Conservation (phyloP, 306 rosid species). For the Inga laurina region DNA sequence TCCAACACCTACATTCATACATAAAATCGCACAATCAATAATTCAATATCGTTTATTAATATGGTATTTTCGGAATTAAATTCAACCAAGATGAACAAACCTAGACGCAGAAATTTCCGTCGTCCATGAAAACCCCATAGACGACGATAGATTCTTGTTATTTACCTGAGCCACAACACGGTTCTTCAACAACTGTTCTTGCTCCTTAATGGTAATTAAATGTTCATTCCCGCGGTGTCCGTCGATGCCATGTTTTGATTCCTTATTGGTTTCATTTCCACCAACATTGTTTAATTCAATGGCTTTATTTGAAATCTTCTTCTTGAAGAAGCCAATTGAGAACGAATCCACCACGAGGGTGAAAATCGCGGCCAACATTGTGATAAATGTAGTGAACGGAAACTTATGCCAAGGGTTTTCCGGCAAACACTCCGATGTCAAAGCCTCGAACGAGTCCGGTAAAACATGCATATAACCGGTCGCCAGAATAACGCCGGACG, state of each 20-base stretch:
- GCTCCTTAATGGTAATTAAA: neutral
- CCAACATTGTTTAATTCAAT: neutral
- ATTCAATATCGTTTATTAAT: neutral
- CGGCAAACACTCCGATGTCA: slow-evolving; percentile 57
- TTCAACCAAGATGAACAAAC: neutral
- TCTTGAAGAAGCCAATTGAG: slow-evolving; percentile 25
- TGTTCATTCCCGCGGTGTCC: neutral
- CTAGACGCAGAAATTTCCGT: neutral
- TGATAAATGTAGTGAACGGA: slow-evolving; percentile 62
- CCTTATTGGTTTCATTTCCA: neutral
- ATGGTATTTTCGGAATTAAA: neutral
- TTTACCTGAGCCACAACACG: slow-evolving; percentile 13
- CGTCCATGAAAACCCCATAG: neutral
- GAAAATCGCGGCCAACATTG: slow-evolving; percentile 60
- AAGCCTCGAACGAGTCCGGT: slow-evolving; percentile 52
- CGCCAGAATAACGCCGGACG: slow-evolving; percentile 58
- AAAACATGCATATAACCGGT: slow-evolving; percentile 75
- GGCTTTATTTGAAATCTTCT: neutral
- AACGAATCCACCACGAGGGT: slow-evolving; percentile 67
- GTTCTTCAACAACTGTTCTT: neutral
- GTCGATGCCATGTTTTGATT: neutral
- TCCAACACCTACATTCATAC: slow-evolving; percentile 55
- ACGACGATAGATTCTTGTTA: neutral
- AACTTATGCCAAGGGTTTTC: slow-evolving; percentile 56
- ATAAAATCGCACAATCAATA: neutral